These are phyloP conservation scores for Quercus glauca DNA, from an alignment of 306 rosid species.

Conservation along the genomic window DNA sequence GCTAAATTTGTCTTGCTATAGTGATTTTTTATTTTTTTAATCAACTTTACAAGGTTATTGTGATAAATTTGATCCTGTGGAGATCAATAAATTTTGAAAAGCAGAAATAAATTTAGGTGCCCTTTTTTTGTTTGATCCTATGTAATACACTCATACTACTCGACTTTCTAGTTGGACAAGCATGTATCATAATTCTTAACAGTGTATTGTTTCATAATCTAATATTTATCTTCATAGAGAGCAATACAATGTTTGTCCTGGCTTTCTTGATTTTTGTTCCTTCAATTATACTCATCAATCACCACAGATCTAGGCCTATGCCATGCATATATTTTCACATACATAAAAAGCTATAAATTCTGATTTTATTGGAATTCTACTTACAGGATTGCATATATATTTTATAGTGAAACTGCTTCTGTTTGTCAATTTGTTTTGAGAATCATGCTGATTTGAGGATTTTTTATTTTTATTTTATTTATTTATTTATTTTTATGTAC, in stretches of 20 bases:
- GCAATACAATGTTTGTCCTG: not conserved
- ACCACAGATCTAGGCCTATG: not conserved
- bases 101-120: constrained; percentile 23
- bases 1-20: not conserved
- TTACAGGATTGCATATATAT: not conserved
- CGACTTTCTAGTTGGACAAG: not conserved
- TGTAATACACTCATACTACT: not conserved
- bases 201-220: not conserved
- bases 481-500: no score
- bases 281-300: not conserved
- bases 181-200: not conserved
- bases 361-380: not conserved
- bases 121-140: constrained; percentile 14
- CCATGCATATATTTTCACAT: not conserved
- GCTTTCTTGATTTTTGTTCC: not conserved
- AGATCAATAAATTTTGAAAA: constrained; percentile 45
- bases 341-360: no score
- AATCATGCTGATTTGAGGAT: not conserved
- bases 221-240: not conserved
- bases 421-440: not conserved
- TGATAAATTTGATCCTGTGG: constrained; percentile 23
- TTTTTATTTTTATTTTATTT: not conserved
- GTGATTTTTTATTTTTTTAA: not conserved
- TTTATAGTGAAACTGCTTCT: not conserved
- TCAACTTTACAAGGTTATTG: constrained; percentile 12